These are phyloP conservation scores for Entomortierella lignicola DNA, from an alignment of 192 early-diverging fungal genomes.

Conservation along the genomic window DNA sequence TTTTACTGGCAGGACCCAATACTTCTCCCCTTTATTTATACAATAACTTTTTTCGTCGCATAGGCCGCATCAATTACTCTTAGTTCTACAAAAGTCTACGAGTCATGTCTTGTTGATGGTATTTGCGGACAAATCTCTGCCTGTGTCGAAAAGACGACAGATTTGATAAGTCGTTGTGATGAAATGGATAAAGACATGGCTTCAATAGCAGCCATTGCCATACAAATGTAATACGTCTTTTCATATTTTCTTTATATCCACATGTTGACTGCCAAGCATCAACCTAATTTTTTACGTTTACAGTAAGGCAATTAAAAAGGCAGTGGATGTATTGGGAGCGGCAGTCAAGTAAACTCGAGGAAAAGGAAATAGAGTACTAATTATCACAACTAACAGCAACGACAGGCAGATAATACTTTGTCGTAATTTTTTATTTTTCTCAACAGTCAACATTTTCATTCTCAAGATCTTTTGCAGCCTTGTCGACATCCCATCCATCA, in stretches of 20 bases:
- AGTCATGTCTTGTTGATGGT: slow-evolving; percentile 32
- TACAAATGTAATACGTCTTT: slow-evolving; percentile 27
- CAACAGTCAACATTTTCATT: slow-evolving; percentile 15
- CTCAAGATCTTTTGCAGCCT: background rate
- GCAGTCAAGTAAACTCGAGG: slow-evolving; percentile 25
- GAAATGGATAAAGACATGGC: slow-evolving; percentile 56
- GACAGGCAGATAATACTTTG: background rate
- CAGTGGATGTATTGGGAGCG: slow-evolving; percentile 28
- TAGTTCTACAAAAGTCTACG: slow-evolving; percentile 35
- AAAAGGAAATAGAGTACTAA: background rate
- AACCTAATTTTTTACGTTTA: background rate
- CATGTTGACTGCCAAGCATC: no score
- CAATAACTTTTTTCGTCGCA: no score
- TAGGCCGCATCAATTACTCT: slow-evolving; percentile 35
- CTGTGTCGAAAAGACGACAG: slow-evolving; percentile 41
- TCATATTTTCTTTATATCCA: slow-evolving; percentile 5
- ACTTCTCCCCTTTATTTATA: no score
- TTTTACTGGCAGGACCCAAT: no score
- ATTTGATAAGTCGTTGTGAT: slow-evolving; percentile 41
- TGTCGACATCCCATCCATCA: background rate
- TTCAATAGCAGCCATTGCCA: slow-evolving; percentile 20
- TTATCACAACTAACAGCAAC: background rate
- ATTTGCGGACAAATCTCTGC: slow-evolving; percentile 34
- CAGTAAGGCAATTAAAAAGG: slow-evolving; percentile 43
- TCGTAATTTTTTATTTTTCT: slow-evolving; percentile 8